Base-by-base conservation (phyloP, 2,329 filamentous ascomycete species). In the Fusarium sarcochroum region DNA sequence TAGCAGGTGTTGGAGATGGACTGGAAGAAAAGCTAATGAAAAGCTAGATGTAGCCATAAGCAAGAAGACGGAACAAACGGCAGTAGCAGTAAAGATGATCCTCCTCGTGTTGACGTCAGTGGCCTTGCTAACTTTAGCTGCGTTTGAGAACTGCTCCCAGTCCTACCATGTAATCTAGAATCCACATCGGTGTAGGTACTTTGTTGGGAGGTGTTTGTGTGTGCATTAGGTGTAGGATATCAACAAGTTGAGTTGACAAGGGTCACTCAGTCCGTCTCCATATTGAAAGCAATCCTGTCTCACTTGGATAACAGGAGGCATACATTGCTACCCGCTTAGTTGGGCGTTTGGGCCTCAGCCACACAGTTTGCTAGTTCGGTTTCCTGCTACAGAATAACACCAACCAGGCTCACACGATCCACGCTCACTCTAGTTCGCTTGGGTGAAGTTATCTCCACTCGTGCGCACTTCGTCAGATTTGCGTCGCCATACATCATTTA, bases 1-100 rank as follows among this genome's bases (percentile, higher is more conserved):
- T 58, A 63, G 58, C 51, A 42, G 58, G 42, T 40, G 46, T 41
- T 9, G 11, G 11, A 57, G 35, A n/a, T 46, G 34, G 44, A 38
- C 20, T 46, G 32, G n/a, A 47, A 27, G 54, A 65, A 63, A 63
- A 63, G 50, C 58, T 57, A 63, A 58, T 21, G 30, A 21, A 30
- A 42, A 30, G 32, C 40, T 55, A 58, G 40, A 42, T 34, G 32
- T 35, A 32, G 41, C 30, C 30, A n/a, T 30, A 42, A 51, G 50
- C 58, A 49, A 53, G 49, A 30, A 25, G 21, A 38, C 30, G 42
- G 27, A 53, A 35, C 20, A 14, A 41, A 44, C 32, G n/a, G 38
- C 27, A 38, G 41, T 61, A 38, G 15, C 17, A 44, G 44, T 20
- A 44, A 37, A 50, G 56, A 48, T 62, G 62, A 51, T 66, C 55